Percentiles rank a stretch among this genome's conserved stretches.
Conservation (phyloP, 306 rosid genomes). For the Sindora glabra region DNA sequence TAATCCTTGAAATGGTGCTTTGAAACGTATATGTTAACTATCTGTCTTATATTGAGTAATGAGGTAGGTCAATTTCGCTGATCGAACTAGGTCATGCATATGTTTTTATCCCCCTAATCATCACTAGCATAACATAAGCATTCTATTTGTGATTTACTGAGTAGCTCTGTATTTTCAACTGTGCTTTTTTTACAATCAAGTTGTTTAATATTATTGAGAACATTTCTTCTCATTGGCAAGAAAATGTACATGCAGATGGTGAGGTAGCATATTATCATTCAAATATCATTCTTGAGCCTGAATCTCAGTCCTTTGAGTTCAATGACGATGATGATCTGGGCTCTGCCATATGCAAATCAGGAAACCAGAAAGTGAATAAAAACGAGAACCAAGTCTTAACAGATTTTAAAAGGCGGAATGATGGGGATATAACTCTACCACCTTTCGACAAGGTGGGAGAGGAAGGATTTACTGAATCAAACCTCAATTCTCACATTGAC, state of each 20-base stretch:
- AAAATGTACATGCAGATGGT: constrained; percentile 83
- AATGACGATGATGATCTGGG: constrained; percentile 23
- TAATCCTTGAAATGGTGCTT: too few species aligned
- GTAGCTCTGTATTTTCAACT: too few species aligned
- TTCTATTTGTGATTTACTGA: too few species aligned
- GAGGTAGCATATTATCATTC: constrained; percentile 40
- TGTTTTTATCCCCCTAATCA: too few species aligned
- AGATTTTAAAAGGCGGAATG: constrained; percentile 26
- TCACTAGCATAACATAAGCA: too few species aligned
- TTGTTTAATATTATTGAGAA: not conserved
- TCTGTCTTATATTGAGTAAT: too few species aligned
- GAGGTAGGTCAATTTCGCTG: too few species aligned
- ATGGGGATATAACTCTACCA: too few species aligned
- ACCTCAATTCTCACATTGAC: constrained; percentile 11
- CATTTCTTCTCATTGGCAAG: constrained; percentile 8
- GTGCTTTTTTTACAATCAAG: not conserved
- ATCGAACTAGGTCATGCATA: constrained; percentile 53
- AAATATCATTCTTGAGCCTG: constrained; percentile 30
- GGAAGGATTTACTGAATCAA: too few species aligned
- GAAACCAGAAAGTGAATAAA: constrained; percentile 30
- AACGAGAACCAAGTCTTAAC: constrained; percentile 17
- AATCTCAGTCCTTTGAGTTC: constrained; percentile 39
- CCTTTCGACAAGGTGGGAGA: too few species aligned
- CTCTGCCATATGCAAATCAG: constrained; percentile 29
- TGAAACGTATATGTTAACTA: too few species aligned